Base-by-base conservation (phyloP, 2,329 filamentous ascomycete genomes). In the Monosporascus sp. region DNA sequence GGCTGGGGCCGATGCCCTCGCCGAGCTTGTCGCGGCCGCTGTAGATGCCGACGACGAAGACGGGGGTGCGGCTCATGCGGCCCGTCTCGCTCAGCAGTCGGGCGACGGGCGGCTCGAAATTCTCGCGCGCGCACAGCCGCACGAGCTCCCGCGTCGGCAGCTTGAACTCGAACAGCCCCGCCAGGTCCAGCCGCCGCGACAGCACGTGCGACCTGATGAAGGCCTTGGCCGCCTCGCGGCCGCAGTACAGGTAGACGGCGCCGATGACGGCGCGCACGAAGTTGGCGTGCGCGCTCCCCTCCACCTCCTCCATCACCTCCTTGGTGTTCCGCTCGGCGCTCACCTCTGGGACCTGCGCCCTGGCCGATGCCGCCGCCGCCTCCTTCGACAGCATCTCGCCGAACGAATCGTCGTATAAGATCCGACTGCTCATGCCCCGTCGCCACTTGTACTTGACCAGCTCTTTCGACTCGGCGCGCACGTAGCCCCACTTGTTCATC, bases 11-110 rank as follows among this genome's bases (percentile, higher is more conserved):
- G 20, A 86, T 80, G n/a, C 86, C 94, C 75, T 99, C 93, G 52
- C 93, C 94, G 43, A 99, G 78, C 79, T 94, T 93, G 69, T 99
- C 92, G 56, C 80, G 78, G 50, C 93, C 94, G 61, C 89, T 95
- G 76, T 88, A 99, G 57, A 99, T 92, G 54, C 93, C 94, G 15
- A 99, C 92, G 31, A 97, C 85, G 66, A 87, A 97, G 17, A 99
- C 94, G 17, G 94, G 93, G 55, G 89, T 89, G 69, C 88, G 84
- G 64, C 88, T 94, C 61, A 81, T 71, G 54, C 94, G 85, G 68
- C 94, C 94, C 3, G 94, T 97, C 77, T 99, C 94, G 63, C 86
- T 90, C 63, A 96, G 81, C 51, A 99, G 81, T 53, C 92, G 84
- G 17, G 94, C 94, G 26, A 97, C 82, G 1, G 94, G 94, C 8